These are phyloP conservation scores for Pleoardoris graminearum DNA, from an alignment of 2,329 filamentous ascomycete genomes.

Conservation along the genomic window DNA sequence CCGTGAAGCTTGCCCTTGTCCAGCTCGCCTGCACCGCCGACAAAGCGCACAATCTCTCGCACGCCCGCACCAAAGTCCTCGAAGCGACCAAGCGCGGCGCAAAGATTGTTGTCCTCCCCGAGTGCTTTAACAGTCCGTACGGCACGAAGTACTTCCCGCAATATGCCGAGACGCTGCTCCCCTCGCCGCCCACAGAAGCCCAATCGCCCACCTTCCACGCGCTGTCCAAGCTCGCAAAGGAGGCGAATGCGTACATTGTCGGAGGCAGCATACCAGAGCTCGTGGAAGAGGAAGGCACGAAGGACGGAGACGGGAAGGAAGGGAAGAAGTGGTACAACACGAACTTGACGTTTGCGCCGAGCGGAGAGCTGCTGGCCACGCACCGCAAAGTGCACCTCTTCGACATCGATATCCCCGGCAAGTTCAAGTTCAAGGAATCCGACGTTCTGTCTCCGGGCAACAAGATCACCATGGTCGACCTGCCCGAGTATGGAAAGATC, in stretches of 20 bases:
- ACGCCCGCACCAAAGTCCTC: constrained; percentile 79
- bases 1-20: constrained; percentile 45
- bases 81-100: constrained; percentile 76
- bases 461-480: constrained; percentile 80
- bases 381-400: constrained; percentile 96
- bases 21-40: constrained; percentile 64
- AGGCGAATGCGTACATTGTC: constrained; percentile 78
- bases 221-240: constrained; percentile 75
- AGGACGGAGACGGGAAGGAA: constrained; percentile 2
- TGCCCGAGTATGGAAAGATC: constrained; percentile 86
- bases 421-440: constrained; percentile 88
- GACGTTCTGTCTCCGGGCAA: constrained; percentile 86
- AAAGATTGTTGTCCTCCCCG: constrained; percentile 86
- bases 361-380: constrained; percentile 77
- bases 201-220: constrained; percentile 85
- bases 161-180: constrained; percentile 87
- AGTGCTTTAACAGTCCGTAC: constrained; percentile 99
- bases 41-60: constrained; percentile 81
- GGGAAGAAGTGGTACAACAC: constrained; percentile 86
- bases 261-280: constrained; percentile 93
- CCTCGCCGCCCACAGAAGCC: constrained; percentile 69
- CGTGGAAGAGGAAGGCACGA: constrained; percentile 50
- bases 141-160: constrained; percentile 87
- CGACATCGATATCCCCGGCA: constrained; percentile 95
- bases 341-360: constrained; percentile 76